These are phyloP conservation scores for Mrakiaceae sp. DNA, from an alignment of 1,284 basidiomycete genomes.

Conservation along the genomic window DNA sequence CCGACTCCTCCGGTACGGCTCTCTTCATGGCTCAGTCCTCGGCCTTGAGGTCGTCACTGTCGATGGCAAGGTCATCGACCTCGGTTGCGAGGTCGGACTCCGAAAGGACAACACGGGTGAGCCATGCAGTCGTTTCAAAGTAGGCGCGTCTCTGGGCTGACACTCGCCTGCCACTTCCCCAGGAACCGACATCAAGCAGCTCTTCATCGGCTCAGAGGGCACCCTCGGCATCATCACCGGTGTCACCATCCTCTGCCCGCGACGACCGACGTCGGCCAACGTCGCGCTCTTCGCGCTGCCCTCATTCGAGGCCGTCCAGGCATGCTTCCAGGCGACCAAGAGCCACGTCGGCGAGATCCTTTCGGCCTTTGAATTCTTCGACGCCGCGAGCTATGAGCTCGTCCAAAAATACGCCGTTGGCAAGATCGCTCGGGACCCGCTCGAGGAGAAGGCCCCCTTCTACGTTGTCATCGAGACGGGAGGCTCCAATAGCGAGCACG, in stretches of 20 bases:
- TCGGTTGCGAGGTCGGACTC: constrained; percentile 51
- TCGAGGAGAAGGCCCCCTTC: constrained; percentile 62
- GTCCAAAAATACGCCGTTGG: constrained; percentile 38
- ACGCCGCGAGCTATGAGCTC: constrained; percentile 69
- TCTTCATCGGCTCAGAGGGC: constrained; percentile 96
- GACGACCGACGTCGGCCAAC: constrained; percentile 56
- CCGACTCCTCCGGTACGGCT: constrained; percentile 86
- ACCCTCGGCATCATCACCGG: constrained; percentile 92
- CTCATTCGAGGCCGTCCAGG: constrained; percentile 45
- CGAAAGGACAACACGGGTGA: constrained; percentile 96
- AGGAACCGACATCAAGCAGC: constrained; percentile 98
- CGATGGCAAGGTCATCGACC: constrained; percentile 85
- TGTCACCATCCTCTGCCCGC: constrained; percentile 89
- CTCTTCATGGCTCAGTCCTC: constrained; percentile 86
- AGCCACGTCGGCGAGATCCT: constrained; percentile 85
- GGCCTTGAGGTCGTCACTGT: constrained; percentile 96
- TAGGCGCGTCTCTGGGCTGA: too few relatives aligned
- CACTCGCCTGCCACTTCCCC: constrained; percentile 2
- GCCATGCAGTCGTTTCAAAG: too few relatives aligned
- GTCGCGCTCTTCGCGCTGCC: constrained; percentile 45
- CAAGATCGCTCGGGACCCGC: constrained; percentile 17
- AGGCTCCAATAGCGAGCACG: constrained; percentile 85
- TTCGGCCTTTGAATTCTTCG: constrained; percentile 95
- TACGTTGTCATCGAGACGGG: constrained; percentile 93
- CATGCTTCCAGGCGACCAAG: constrained; percentile 44